Conservation (phyloP, 106 monocot species). For the Xerophyta viscosa region DNA sequence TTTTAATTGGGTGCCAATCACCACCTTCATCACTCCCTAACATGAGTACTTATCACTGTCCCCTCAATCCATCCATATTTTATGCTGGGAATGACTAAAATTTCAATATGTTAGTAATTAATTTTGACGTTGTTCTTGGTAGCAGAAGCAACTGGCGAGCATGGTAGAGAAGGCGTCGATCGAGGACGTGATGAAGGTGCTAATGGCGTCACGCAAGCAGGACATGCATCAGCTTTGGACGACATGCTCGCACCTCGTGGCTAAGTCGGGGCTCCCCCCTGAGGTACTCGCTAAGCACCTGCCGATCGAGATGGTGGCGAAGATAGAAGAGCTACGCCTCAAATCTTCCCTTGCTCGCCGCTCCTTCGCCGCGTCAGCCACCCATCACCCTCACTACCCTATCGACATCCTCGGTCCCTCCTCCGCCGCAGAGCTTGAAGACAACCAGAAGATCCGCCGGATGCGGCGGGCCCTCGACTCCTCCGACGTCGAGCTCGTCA, state of each 20-base stretch:
- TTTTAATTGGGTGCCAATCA: slow-evolving; percentile 2
- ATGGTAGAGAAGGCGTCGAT: slow-evolving; percentile 95
- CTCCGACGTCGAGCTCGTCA: slow-evolving; percentile 89
- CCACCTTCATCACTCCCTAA: neutral
- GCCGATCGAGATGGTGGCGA: slow-evolving; percentile 73
- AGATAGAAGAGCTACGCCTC: slow-evolving; percentile 80
- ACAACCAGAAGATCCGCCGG: slow-evolving; percentile 84
- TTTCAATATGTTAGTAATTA: neutral
- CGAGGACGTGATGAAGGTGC: slow-evolving; percentile 96
- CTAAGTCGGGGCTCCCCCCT: slow-evolving; percentile 93
- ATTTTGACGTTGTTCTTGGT: neutral
- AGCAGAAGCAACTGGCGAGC: slow-evolving; percentile 73
- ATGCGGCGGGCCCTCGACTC: slow-evolving; percentile 95
- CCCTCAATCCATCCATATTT: slow-evolving; percentile 11
- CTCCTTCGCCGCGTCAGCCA: slow-evolving; percentile 18
- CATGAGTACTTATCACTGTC: neutral
- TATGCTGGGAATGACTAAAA: slow-evolving; percentile 9
- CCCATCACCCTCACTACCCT: slow-evolving; percentile 25
- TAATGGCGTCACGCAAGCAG: slow-evolving; percentile 79
- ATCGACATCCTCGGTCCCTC: slow-evolving; percentile 14
- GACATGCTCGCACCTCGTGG: slow-evolving; percentile 84
- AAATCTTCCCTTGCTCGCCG: slow-evolving; percentile 61
- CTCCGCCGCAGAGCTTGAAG: slow-evolving; percentile 30
- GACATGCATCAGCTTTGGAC: slow-evolving; percentile 90
- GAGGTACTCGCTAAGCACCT: slow-evolving; percentile 93